These are phyloP conservation scores for Mycena epipterygia DNA, from an alignment of 768 basidiomycete species.

Conservation along the genomic window DNA sequence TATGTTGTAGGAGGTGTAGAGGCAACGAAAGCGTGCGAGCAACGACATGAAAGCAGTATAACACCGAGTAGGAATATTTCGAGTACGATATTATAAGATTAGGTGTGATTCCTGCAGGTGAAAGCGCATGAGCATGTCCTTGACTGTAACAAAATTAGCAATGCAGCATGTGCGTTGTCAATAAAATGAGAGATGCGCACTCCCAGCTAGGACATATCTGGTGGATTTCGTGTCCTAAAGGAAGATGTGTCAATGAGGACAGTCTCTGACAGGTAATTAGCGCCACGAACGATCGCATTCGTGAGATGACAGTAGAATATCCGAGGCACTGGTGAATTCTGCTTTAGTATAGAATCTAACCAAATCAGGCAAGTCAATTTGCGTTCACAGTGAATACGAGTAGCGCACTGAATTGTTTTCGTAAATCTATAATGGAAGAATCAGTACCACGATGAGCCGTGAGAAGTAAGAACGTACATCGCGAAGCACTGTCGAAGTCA, in stretches of 20 bases:
- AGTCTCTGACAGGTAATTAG: constrained; percentile 5
- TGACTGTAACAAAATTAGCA: constrained; percentile 23
- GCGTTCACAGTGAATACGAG: constrained; percentile 26
- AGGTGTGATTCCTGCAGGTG: constrained; percentile 31
- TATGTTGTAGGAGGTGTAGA: background rate
- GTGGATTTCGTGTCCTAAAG: constrained; percentile 74
- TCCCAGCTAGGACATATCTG: constrained; percentile 58
- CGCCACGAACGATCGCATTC: constrained; percentile 70
- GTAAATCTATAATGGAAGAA: constrained; percentile 62
- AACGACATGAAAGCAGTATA: background rate
- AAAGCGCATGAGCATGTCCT: constrained; percentile 32
- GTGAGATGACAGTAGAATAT: constrained; percentile 82
- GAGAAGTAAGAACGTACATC: constrained; percentile 59
- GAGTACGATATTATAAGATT: constrained; percentile 21
- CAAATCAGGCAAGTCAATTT: background rate
- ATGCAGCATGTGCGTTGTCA: background rate
- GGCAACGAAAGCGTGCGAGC: constrained; percentile 1
- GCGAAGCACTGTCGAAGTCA: constrained; percentile 70
- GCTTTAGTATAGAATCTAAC: constrained; percentile 63
- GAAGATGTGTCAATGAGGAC: constrained; percentile 37
- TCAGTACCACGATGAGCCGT: constrained; percentile 5
- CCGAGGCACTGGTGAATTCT: constrained; percentile 67
- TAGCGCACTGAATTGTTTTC: constrained; percentile 71
- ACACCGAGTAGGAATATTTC: constrained; percentile 1
- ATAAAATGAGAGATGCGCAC: constrained; percentile 9